These are phyloP conservation scores for Prunus campanulata DNA, from an alignment of 306 rosid species.

Conservation along the genomic window DNA sequence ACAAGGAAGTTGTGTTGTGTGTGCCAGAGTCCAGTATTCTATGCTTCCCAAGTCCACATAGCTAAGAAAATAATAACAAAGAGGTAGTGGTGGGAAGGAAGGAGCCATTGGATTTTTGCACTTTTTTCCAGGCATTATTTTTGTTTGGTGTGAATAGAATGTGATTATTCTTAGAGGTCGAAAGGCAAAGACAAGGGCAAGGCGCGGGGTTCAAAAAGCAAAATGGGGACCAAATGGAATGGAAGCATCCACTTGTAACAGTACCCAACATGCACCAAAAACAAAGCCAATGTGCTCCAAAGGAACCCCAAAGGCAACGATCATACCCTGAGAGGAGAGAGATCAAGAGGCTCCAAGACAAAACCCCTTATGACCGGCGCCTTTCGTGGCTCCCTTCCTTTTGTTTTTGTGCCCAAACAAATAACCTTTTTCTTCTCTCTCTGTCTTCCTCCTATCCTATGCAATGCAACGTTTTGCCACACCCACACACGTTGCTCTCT, in stretches of 20 bases:
- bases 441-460: no score
- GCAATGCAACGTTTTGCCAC: no score
- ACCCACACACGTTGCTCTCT: no score
- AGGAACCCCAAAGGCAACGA: neutral
- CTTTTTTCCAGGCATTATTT: neutral
- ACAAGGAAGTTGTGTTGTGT: no score
- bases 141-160: neutral
- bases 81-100: neutral
- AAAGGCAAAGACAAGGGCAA: neutral
- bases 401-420: no score
- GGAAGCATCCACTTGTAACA: neutral
- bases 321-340: neutral
- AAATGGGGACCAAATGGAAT: constrained; percentile 6
- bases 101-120: neutral
- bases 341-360: constrained; percentile 1
- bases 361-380: constrained; percentile 7
- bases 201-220: neutral
- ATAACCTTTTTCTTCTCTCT: no score
- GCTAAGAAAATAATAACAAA: no score
- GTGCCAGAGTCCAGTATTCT: no score
- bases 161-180: neutral
- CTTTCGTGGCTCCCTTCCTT: neutral
- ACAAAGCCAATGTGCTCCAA: neutral
- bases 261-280: neutral
- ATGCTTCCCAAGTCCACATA: no score